Conservation (phyloP, 1,139 yeast species). For the Saccharomyces hybrid region DNA sequence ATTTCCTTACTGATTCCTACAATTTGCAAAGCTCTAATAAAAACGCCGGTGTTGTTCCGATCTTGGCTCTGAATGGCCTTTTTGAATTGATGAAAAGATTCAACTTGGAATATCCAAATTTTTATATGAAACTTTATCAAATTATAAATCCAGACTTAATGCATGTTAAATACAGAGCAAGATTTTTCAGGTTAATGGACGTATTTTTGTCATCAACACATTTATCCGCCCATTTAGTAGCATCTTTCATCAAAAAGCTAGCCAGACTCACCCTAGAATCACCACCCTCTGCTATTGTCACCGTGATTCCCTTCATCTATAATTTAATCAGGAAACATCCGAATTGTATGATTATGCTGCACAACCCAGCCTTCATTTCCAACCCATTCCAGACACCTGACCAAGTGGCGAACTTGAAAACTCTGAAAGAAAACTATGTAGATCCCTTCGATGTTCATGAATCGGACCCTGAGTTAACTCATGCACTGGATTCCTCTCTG, state of each 20-base stretch:
- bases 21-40: slow-evolving; percentile 33
- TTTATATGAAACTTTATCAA: slow-evolving; percentile 73
- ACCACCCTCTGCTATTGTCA: slow-evolving; percentile 84
- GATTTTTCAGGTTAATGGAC: slow-evolving; percentile 84
- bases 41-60: slow-evolving; percentile 61
- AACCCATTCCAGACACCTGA: slow-evolving; percentile 24
- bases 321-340: slow-evolving; percentile 87
- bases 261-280: slow-evolving; percentile 71
- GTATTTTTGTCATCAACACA: slow-evolving; percentile 82
- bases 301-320: slow-evolving; percentile 83
- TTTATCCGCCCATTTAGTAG: slow-evolving; percentile 72
- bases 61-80: slow-evolving; percentile 78
- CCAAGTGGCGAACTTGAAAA: slow-evolving; percentile 25
- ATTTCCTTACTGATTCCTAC: slow-evolving; percentile 84
- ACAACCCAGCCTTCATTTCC: slow-evolving; percentile 34
- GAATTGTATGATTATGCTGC: slow-evolving; percentile 84
- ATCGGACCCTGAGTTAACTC: slow-evolving; percentile 65
- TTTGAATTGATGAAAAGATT: slow-evolving; percentile 75
- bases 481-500: slow-evolving; percentile 75
- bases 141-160: slow-evolving; percentile 66
- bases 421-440: slow-evolving; percentile 31
- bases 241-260: slow-evolving; percentile 79
- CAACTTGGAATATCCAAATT: slow-evolving; percentile 89
- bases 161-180: slow-evolving; percentile 72
- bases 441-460: slow-evolving; percentile 68